These are phyloP conservation scores for Castanopsis chinensis DNA, from an alignment of 306 rosid genomes.

Conservation along the genomic window DNA sequence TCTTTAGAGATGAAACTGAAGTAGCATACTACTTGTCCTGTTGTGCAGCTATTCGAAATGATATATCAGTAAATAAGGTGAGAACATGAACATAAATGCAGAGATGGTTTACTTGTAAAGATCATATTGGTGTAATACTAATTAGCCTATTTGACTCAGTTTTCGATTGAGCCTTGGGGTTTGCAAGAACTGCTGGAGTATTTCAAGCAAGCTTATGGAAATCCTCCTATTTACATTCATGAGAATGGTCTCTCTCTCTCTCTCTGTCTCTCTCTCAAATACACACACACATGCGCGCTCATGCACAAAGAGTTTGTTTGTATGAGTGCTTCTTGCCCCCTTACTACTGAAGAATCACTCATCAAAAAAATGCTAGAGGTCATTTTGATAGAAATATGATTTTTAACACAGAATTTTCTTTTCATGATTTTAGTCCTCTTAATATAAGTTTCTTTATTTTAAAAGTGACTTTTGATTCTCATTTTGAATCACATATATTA, in stretches of 20 bases:
- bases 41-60: neutral
- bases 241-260: slow-evolving; percentile 45
- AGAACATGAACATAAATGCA: neutral
- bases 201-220: slow-evolving; percentile 39
- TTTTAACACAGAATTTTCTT: neutral
- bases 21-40: neutral
- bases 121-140: neutral
- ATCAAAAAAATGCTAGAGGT: neutral
- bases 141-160: slow-evolving; percentile 26
- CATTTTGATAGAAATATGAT: neutral
- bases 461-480: neutral
- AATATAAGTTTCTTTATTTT: neutral
- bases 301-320: neutral
- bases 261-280: neutral
- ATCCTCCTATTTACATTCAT: slow-evolving; percentile 46
- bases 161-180: slow-evolving; percentile 25
- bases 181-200: slow-evolving; percentile 29
- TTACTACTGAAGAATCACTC: neutral
- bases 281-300: neutral
- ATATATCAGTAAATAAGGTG: slow-evolving; percentile 20
- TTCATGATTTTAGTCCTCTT: neutral
- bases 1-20: neutral
- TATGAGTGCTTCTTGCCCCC: neutral
- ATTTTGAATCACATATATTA: neutral
- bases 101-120: neutral